Percentiles rank a stretch among this genome's conserved stretches.
These are phyloP conservation scores for Pholiota adiposa DNA, from an alignment of 1,284 basidiomycete genomes.

Conservation along the genomic window DNA sequence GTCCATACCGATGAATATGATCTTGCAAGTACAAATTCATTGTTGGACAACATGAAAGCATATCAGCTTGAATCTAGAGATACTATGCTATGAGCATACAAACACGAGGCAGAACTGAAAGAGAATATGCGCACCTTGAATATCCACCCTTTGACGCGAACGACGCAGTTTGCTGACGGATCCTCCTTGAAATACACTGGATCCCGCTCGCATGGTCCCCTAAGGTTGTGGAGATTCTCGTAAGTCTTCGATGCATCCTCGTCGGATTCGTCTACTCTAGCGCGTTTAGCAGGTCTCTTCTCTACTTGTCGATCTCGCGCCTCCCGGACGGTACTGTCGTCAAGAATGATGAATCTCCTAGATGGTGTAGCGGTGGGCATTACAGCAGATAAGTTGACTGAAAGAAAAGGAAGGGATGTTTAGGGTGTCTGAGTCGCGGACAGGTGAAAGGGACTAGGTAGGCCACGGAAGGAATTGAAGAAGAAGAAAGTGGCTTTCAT, in stretches of 20 bases:
- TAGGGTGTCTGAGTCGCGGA: background rate
- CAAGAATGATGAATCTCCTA: constrained; percentile 34
- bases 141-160: constrained; percentile 30
- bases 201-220: constrained; percentile 18
- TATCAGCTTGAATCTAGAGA: constrained; percentile 28
- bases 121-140: constrained; percentile 35
- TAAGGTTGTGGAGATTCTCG: background rate
- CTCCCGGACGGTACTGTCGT: constrained; percentile 34
- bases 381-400: background rate
- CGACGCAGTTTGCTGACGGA: constrained; percentile 18
- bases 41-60: constrained; percentile 23
- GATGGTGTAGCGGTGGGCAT: background rate
- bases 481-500: background rate
- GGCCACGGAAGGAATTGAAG: background rate
- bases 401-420: background rate
- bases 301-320: constrained; percentile 32
- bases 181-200: constrained; percentile 29
- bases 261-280: constrained; percentile 31
- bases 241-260: constrained; percentile 19
- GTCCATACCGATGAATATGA: constrained; percentile 14
- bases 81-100: constrained; percentile 6
- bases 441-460: background rate
- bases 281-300: constrained; percentile 34
- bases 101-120: constrained; percentile 21
- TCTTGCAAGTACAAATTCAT: constrained; percentile 18